These are phyloP conservation scores for Hydnomerulius pinastri DNA, from an alignment of 768 basidiomycete species.

Conservation along the genomic window DNA sequence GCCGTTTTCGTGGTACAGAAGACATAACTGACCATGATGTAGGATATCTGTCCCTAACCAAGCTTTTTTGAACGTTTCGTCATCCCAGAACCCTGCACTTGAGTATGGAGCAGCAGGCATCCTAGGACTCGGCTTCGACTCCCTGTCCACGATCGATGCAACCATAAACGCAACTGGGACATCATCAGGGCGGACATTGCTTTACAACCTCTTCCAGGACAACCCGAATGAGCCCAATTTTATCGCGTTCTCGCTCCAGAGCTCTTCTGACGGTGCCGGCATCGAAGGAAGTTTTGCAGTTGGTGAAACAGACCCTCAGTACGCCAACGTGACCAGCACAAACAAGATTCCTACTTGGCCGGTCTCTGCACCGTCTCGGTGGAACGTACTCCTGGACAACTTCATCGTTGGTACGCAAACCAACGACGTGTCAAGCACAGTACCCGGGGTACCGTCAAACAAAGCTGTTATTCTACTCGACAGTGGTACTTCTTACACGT, in stretches of 20 bases:
- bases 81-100: slow-evolving; percentile 71
- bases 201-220: slow-evolving; percentile 74
- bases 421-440: slow-evolving; percentile 52
- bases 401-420: slow-evolving; percentile 59
- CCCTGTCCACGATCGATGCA: slow-evolving; percentile 71
- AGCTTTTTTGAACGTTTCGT: slow-evolving; percentile 66
- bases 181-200: slow-evolving; percentile 63
- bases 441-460: slow-evolving; percentile 60
- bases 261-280: slow-evolving; percentile 54
- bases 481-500: slow-evolving; percentile 83
- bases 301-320: slow-evolving; percentile 69
- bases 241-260: slow-evolving; percentile 74
- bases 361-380: slow-evolving; percentile 57
- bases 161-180: slow-evolving; percentile 57
- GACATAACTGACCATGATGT: slow-evolving; percentile 10
- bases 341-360: slow-evolving; percentile 77
- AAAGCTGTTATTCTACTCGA: slow-evolving; percentile 79
- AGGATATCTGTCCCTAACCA: slow-evolving; percentile 69
- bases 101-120: slow-evolving; percentile 73
- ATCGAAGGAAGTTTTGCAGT: slow-evolving; percentile 73
- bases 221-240: slow-evolving; percentile 77
- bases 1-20: background rate
- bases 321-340: slow-evolving; percentile 57
- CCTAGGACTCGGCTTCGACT: slow-evolving; percentile 75
- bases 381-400: slow-evolving; percentile 78